Evolutionary conservation across 352 stramenopile species (phyloP), one percentile per base, ranked within the genome.

Genomic region (Pilasporangium apinafurcum): DNA sequence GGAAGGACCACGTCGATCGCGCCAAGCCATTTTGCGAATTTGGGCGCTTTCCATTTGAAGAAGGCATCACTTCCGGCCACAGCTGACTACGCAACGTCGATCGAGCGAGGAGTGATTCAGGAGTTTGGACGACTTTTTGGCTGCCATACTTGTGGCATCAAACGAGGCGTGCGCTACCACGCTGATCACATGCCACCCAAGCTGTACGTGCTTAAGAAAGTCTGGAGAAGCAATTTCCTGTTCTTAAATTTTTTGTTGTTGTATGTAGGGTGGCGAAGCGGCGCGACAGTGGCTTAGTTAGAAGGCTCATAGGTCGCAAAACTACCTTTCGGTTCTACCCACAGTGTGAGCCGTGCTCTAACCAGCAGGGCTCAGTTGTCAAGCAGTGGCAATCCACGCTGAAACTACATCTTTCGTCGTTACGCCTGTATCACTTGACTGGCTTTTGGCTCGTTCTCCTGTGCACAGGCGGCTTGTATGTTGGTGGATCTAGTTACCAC

Each of bases 151-250:
- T 94, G 82, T 40, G 82, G 82, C 17, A 50, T 79, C 8, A 83
- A 83, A 51, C 59, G 47, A 7, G 71, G 64, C 6, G 63, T 81
- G 41, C 71, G 72, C 39, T 94, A 83, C 37, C 77, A 91, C 33
- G 82, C 74, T 34, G 82, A 94, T 43, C 82, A 94, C 60, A 86
- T 88, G 77, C 82, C 82, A 1, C 82, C 79, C n/a, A 90, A 83
- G 56, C 46, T 82, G 82, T 92, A 65, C 8, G 72, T 65, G 12
- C 16, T 17, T 27, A 12, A 31, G 22, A 13, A 39, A 18, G 40
- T 34, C 18, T 25, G 4, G 30, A 18, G 12, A 1, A 6, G 14
- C 51, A 24, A 12, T 51, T 18, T 33, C 6, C 18, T 35, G 10
- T 27, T 32, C 3, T 44, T 10, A 44, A 13, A 24, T 12, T 29